Conservation (phyloP, 352 stramenopile genomes). For the Pythium insidiosum region DNA sequence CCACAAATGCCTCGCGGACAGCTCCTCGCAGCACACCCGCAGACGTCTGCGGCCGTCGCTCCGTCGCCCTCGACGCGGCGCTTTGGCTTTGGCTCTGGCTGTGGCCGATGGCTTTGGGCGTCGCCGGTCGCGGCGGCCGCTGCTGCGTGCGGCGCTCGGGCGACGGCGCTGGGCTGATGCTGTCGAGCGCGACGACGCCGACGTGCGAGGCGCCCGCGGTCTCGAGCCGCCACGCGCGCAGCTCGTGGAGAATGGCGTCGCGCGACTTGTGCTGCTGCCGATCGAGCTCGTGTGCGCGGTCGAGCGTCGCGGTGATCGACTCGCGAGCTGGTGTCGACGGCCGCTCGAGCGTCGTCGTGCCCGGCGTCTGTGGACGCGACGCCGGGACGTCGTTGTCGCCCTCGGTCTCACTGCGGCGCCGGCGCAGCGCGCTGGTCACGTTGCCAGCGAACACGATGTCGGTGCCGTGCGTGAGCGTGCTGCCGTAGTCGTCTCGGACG, state of each 20-base stretch:
- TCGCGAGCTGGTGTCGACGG: conserved; percentile 51
- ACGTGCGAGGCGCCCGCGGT: conserved; percentile 27
- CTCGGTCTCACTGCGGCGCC: conserved; percentile 60
- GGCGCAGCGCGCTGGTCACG: conserved; percentile 72
- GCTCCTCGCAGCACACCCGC: conserved; percentile 34
- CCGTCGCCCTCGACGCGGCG: conserved; percentile 7
- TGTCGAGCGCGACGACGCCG: conserved; percentile 20
- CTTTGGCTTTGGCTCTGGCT: too few relatives aligned
- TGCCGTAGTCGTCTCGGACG: conserved; percentile 41
- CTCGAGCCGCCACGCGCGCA: conserved; percentile 62
- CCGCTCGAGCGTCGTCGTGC: conserved; percentile 16
- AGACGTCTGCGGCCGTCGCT: conserved; percentile 41
- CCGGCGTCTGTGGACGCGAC: not conserved
- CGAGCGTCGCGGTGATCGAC: conserved; percentile 75
- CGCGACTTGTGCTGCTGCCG: conserved; percentile 47
- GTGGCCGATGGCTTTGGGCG: too few relatives aligned
- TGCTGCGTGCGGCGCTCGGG: conserved; percentile 12
- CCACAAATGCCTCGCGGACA: conserved; percentile 52
- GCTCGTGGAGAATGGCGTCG: conserved; percentile 53
- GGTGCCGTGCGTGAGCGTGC: conserved; percentile 81
- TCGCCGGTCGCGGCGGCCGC: too few relatives aligned
- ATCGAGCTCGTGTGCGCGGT: conserved; percentile 61
- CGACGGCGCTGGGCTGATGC: conserved; percentile 11
- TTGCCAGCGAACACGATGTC: conserved; percentile 86
- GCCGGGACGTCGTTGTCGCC: conserved; percentile 5